Conservation (phyloP, 257 asterid species). For the Fraxinus anomala region DNA sequence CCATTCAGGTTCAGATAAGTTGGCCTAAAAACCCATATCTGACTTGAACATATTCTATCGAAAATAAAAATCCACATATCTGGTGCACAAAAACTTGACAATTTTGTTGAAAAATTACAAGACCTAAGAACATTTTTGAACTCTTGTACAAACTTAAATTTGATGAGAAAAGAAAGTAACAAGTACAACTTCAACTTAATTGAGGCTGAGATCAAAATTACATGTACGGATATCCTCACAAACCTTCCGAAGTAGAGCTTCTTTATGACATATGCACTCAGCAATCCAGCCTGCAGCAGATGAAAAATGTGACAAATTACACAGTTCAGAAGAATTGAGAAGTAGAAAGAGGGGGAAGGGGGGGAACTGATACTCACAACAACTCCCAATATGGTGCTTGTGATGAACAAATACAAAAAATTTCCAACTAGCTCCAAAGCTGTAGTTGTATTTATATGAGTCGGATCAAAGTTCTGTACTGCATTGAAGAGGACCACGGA, state of each 20-base stretch:
- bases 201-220: constrained; percentile 18
- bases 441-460: constrained; percentile 54
- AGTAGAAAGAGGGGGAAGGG: constrained; percentile 5
- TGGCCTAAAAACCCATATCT: neutral
- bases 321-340: constrained; percentile 23
- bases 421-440: constrained; percentile 76
- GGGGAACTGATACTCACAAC: constrained; percentile 53
- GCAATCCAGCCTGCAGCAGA: constrained; percentile 75
- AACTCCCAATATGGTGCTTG: constrained; percentile 82
- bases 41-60: neutral
- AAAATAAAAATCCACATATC: neutral
- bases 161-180: neutral
- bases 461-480: constrained; percentile 84
- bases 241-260: constrained; percentile 96
- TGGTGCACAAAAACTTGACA: neutral
- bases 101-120: neutral
- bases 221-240: constrained; percentile 28
- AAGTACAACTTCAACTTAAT: constrained; percentile 1
- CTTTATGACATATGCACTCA: constrained; percentile 87
- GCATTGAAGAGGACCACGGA: constrained; percentile 97
- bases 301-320: constrained; percentile 26
- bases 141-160: constrained; percentile 14
- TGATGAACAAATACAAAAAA: constrained; percentile 68
- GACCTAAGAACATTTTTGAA: constrained; percentile 4
- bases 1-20: neutral